Conservation (phyloP, 306 rosid species). For the Psophocarpus tetragonolobus region DNA sequence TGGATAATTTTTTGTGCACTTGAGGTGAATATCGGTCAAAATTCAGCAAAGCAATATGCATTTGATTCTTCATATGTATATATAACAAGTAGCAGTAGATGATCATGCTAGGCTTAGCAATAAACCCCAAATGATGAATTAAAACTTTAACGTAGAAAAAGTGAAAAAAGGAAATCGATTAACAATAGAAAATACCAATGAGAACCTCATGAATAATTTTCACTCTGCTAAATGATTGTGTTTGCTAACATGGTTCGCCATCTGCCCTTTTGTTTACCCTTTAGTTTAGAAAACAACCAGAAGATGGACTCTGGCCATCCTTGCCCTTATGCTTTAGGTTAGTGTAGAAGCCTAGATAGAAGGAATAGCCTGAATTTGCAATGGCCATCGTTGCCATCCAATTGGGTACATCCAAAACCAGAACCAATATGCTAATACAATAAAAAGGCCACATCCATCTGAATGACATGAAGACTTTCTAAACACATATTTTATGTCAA, state of each 20-base stretch:
- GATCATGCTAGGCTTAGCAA: not conserved
- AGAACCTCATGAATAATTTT: slow-evolving; percentile 3
- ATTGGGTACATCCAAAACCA: slow-evolving; percentile 24
- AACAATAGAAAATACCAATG: not conserved
- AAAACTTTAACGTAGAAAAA: not conserved
- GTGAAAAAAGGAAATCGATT: not conserved
- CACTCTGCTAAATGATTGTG: not conserved
- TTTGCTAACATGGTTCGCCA: not conserved
- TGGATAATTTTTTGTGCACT: not conserved
- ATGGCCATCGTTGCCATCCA: slow-evolving; percentile 15
- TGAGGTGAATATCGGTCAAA: not conserved
- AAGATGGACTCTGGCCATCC: slow-evolving; percentile 39
- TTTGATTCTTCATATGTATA: not conserved
- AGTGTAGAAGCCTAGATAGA: slow-evolving; percentile 39
- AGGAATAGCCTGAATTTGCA: slow-evolving; percentile 50
- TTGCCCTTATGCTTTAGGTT: slow-evolving; percentile 53
- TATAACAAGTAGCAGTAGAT: not conserved
- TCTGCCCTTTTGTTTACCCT: not conserved
- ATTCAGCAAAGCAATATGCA: not conserved
- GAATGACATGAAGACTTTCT: slow-evolving; percentile 7
- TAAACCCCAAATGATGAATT: not conserved
- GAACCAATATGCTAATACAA: slow-evolving; percentile 13
- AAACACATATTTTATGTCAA: slow-evolving; percentile 18
- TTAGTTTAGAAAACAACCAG: slow-evolving; percentile 37
- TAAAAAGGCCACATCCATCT: slow-evolving; percentile 20